Percentiles rank a stretch among this genome's conserved stretches.
Evolutionary conservation across 148 eudicot species (phyloP).

Genomic region (Limonium bicolor): DNA sequence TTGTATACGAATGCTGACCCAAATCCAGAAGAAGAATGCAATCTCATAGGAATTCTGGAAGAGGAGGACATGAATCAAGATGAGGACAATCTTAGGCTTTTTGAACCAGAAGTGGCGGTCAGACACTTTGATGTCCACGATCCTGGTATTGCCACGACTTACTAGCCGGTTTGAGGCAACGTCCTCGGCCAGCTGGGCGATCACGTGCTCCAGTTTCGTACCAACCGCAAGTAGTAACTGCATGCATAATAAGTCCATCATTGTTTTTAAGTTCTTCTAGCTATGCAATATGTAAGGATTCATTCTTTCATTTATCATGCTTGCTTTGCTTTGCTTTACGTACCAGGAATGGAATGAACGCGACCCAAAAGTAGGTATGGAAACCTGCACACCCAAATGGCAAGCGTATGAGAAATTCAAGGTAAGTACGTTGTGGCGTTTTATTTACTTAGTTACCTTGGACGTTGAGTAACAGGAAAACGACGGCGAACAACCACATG

Average conservation of each 20-base stretch:
- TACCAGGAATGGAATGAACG: slow-evolving; percentile 61
- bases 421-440: no score
- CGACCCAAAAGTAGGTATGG: slow-evolving; percentile 94
- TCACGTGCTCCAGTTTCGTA: slow-evolving; percentile 64
- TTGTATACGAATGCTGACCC: slow-evolving; percentile 26
- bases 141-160: slow-evolving; percentile 46
- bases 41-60: slow-evolving; percentile 77
- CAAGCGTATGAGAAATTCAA: no score
- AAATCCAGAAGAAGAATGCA: slow-evolving; percentile 77
- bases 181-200: slow-evolving; percentile 44
- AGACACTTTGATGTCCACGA: slow-evolving; percentile 47
- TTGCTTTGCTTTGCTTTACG: no score
- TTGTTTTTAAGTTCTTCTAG: neutral
- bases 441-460: slow-evolving; percentile 43
- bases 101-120: slow-evolving; percentile 69
- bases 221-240: slow-evolving; percentile 71
- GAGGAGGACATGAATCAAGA: slow-evolving; percentile 48
- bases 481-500: slow-evolving; percentile 73
- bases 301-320: no score
- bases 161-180: slow-evolving; percentile 70
- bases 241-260: neutral
- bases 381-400: slow-evolving; percentile 71
- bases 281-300: no score
- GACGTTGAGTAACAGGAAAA: slow-evolving; percentile 81
- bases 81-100: slow-evolving; percentile 36